These are phyloP conservation scores for Penicillium waksmanii DNA, from an alignment of 495 filamentous ascomycete genomes.

Conservation along the genomic window DNA sequence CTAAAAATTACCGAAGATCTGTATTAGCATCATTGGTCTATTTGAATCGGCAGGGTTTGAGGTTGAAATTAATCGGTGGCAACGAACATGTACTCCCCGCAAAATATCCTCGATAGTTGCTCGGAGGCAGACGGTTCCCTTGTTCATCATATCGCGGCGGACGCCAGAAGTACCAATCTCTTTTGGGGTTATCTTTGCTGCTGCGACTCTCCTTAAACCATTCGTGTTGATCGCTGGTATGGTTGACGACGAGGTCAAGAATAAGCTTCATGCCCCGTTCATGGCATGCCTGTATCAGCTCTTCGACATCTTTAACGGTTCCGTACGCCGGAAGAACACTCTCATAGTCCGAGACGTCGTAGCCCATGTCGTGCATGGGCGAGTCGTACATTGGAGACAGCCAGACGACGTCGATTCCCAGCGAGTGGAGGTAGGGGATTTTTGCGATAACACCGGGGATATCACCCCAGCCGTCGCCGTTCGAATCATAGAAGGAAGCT, in stretches of 20 bases:
- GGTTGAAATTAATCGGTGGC: not conserved
- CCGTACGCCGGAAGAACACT: slow-evolving; percentile 56
- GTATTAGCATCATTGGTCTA: not conserved
- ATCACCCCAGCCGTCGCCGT: slow-evolving; percentile 62
- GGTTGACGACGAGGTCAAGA: slow-evolving; percentile 62
- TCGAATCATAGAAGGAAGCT: slow-evolving; percentile 55
- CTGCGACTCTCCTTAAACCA: slow-evolving; percentile 58
- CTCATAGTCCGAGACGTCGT: slow-evolving; percentile 62
- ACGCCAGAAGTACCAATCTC: slow-evolving; percentile 64
- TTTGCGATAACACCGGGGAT: slow-evolving; percentile 59
- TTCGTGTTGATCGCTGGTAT: slow-evolving; percentile 57
- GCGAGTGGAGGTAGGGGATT: slow-evolving; percentile 52
- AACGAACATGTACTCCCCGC: slow-evolving; percentile 49
- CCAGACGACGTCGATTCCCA: slow-evolving; percentile 64
- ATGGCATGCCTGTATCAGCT: slow-evolving; percentile 51
- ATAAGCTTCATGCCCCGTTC: slow-evolving; percentile 55
- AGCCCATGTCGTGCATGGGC: slow-evolving; percentile 49
- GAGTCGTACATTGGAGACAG: slow-evolving; percentile 48
- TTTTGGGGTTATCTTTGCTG: slow-evolving; percentile 48
- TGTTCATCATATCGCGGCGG: slow-evolving; percentile 46
- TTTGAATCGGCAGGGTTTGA: not conserved
- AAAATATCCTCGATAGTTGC: slow-evolving; percentile 57
- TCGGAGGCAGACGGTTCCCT: slow-evolving; percentile 55
- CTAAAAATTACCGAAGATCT: not conserved
- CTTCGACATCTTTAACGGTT: slow-evolving; percentile 55